Percentiles rank a stretch among this genome's conserved stretches.
phyloP scores from a whole-genome alignment of 2,329 filamentous ascomycete species.

The Penicillium vulpinum region DNA sequence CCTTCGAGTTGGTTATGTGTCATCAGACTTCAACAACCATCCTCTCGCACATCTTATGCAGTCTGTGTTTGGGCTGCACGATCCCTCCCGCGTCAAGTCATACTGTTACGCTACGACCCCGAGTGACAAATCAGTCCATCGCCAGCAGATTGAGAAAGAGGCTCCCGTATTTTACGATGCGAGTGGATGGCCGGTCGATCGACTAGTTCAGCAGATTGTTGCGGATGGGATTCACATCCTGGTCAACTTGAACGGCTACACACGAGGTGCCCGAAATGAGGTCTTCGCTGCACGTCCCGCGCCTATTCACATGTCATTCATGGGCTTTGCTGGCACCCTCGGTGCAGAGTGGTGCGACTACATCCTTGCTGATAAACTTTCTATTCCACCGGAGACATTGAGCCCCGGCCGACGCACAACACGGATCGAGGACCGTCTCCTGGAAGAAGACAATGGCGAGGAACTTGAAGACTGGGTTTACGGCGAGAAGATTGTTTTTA shows the following conservation, averaged over 20 bases:
- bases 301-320: constrained; percentile 98
- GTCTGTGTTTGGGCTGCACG: constrained; percentile 92
- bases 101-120: constrained; percentile 95
- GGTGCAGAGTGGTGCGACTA: constrained; percentile 99
- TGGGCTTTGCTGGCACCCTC: constrained; percentile 95
- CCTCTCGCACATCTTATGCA: constrained; percentile 97
- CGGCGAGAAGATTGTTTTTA: constrained; percentile 94
- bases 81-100: constrained; percentile 70
- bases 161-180: constrained; percentile 89
- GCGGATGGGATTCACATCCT: constrained; percentile 89
- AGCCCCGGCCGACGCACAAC: constrained; percentile 76
- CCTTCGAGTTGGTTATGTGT: constrained; percentile 93
- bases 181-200: constrained; percentile 81
- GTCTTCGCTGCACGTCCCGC: constrained; percentile 93
- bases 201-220: constrained; percentile 80
- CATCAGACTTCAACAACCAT: constrained; percentile 98
- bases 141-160: constrained; percentile 88
- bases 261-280: constrained; percentile 92
- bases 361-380: constrained; percentile 83
- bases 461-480: constrained; percentile 85
- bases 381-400: constrained; percentile 78
- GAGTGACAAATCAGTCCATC: constrained; percentile 85
- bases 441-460: constrained; percentile 66
- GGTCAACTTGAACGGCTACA: constrained; percentile 98
- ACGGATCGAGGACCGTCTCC: constrained; percentile 66